A percentile compares a stretch with the other conserved stretches of the same genome.
phyloP scores from a whole-genome alignment of 1,284 basidiomycete species.

The Peniophora sp. region DNA sequence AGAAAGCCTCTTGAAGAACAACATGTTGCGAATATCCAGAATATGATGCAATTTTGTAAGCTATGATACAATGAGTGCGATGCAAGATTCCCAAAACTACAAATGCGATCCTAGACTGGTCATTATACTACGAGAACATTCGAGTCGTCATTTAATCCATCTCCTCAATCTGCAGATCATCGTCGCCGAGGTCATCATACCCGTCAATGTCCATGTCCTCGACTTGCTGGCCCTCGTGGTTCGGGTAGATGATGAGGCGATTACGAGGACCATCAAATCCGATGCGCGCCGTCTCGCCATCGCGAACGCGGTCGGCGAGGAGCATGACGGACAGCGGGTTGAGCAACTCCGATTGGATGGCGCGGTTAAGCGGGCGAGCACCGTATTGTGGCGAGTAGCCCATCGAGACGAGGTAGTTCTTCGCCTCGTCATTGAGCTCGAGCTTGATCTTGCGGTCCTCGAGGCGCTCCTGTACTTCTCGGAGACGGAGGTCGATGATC shows the following conservation, averaged over 20 bases:
- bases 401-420: slow-evolving; percentile 76
- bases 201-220: slow-evolving; percentile 58
- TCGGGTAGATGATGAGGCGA: slow-evolving; percentile 74
- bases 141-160: slow-evolving; percentile 47
- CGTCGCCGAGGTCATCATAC: slow-evolving; percentile 20
- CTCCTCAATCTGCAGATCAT: slow-evolving; percentile 69
- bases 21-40: too few species aligned
- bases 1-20: too few species aligned
- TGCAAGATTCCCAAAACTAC: too few species aligned
- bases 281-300: slow-evolving; percentile 74
- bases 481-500: slow-evolving; percentile 81
- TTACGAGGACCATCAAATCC: slow-evolving; percentile 83
- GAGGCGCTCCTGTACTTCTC: slow-evolving; percentile 60
- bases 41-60: too few species aligned
- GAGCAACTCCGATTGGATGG: slow-evolving; percentile 90
- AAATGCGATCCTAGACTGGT: too few species aligned
- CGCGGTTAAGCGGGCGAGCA: slow-evolving; percentile 86
- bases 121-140: too few species aligned
- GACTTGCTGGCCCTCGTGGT: slow-evolving; percentile 62
- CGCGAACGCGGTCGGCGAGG: slow-evolving; percentile 76
- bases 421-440: slow-evolving; percentile 69
- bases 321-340: slow-evolving; percentile 89
- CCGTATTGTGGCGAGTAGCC: slow-evolving; percentile 86
- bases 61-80: too few species aligned
- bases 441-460: slow-evolving; percentile 75